Evolutionary conservation across 495 filamentous ascomycete genomes (phyloP).

Genomic region (Lasiosphaeria miniovina): DNA sequence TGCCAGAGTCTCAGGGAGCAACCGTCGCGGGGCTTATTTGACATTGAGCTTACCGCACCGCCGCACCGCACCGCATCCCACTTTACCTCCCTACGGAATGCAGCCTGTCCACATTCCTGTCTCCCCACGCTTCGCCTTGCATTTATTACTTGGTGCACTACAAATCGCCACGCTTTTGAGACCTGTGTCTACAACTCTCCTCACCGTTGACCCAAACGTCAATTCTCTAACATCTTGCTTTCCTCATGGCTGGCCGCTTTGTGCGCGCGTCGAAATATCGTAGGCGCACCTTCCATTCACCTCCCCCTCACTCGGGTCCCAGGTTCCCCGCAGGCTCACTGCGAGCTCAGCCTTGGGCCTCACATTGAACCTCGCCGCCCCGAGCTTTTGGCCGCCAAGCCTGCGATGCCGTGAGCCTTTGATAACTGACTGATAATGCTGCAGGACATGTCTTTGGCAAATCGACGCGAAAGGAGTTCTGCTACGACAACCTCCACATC

Average conservation of each 20-base stretch:
- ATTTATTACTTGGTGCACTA: neutral
- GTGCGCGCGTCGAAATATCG: conserved; percentile 98
- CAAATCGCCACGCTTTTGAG: neutral
- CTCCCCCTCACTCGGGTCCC: neutral
- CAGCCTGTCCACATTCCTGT: no score
- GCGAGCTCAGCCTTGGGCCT: no score
- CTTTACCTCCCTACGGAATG: no score
- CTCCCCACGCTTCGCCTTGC: neutral
- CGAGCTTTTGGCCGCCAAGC: conserved; percentile 11
- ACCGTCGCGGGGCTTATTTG: neutral
- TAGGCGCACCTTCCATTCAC: conserved; percentile 48
- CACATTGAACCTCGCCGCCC: conserved; percentile 8
- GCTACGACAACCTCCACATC: conserved; percentile 93
- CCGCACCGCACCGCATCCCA: no score
- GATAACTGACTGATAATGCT: conserved; percentile 27
- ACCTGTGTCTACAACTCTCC: no score
- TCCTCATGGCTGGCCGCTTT: conserved; percentile 87
- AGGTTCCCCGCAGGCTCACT: no score
- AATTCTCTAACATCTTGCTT: neutral
- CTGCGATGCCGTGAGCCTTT: conserved; percentile 17
- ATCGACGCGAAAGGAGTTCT: conserved; percentile 83
- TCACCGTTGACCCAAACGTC: neutral
- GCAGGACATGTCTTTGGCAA: conserved; percentile 97
- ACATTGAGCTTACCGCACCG: neutral
- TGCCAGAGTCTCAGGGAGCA: neutral